Base-by-base conservation (phyloP, 176 grass and related monocot genomes). In the Echinochloa phyllopogon region DNA sequence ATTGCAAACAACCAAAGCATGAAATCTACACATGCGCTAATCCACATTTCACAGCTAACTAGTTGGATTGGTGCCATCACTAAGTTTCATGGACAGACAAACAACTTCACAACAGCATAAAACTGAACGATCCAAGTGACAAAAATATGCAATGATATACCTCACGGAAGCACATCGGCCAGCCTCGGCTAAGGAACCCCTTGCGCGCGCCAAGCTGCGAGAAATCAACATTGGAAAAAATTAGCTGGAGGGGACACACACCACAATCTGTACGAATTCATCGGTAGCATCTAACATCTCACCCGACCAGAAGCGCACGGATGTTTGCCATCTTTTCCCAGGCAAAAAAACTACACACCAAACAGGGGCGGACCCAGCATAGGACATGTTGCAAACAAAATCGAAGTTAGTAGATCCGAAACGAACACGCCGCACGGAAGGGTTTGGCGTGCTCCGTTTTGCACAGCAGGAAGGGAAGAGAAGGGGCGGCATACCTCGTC, bases 221-320 rank as follows among this genome's bases (percentile, higher is more conserved):
- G 33, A 14, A 23, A 60, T 33, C 49, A 89, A 24, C 77, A 77
- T 33, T 43, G 52, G 45, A 45, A 45, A 56, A 56, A 47, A n/a
- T 8, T 45, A 66, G 10, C 49, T 23, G 59, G 59, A 29, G 6
- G 12, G 3, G 4, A 29, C 10, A 44, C n/a, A 13, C 58, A 36
- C 20, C 71, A 18, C 16, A 73, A 51, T 11, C 7, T 29, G 66
- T 21, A 73, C 21, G 29, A 5, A 55, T 51, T 27, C 23, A 29
- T 44, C 3, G 0, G 68, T 52, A 56, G 2, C 23, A 33, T 60
- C 21, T 13, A 27, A 62, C 60, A 57, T 67, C 81, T 84, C 67
- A 89, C 87, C 87, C 75, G 50, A 84, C 55, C 39, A 89, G 75
- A 74, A 89, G 87, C 39, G 68, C 81, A 21, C 82, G 87, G 20